These are phyloP conservation scores for Tylopilus plumbeoviolaceoides DNA, from an alignment of 768 basidiomycete species.

Conservation along the genomic window DNA sequence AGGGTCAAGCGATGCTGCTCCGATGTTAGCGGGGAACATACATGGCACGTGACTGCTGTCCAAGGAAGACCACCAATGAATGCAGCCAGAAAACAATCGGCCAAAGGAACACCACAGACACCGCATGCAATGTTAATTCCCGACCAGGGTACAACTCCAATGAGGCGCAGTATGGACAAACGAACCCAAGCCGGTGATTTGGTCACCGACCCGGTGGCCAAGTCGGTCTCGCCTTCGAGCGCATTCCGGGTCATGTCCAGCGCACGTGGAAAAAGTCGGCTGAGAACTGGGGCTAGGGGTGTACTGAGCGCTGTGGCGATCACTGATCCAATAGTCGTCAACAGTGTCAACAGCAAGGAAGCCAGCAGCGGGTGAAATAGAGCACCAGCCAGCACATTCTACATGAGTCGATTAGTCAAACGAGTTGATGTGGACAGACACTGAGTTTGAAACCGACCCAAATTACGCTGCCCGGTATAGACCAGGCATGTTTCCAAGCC, in stretches of 20 bases:
- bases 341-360: conserved; percentile 72
- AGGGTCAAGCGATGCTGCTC: conserved; percentile 14
- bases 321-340: conserved; percentile 85
- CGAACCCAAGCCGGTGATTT: conserved; percentile 69
- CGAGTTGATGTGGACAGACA: neutral
- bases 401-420: conserved; percentile 16
- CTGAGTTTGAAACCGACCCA: conserved; percentile 52
- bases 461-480: conserved; percentile 89
- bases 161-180: conserved; percentile 79
- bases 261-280: conserved; percentile 77
- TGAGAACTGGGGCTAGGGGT: conserved; percentile 81
- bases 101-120: conserved; percentile 74
- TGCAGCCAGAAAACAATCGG: conserved; percentile 73
- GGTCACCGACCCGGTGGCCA: conserved; percentile 33
- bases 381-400: conserved; percentile 91
- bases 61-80: conserved; percentile 85
- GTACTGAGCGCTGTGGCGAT: conserved; percentile 76
- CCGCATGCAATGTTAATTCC: conserved; percentile 97
- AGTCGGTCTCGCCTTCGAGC: conserved; percentile 62
- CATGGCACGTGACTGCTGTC: conserved; percentile 91
- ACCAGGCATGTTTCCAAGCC: conserved; percentile 97
- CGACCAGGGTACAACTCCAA: conserved; percentile 95
- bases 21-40: conserved; percentile 32
- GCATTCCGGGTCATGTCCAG: conserved; percentile 81
- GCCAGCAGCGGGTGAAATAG: conserved; percentile 81